Evolutionary conservation across 2,329 filamentous ascomycete species (phyloP), one percentile per base, ranked within the genome.

Genomic region (Pyrenophora seminiperda): DNA sequence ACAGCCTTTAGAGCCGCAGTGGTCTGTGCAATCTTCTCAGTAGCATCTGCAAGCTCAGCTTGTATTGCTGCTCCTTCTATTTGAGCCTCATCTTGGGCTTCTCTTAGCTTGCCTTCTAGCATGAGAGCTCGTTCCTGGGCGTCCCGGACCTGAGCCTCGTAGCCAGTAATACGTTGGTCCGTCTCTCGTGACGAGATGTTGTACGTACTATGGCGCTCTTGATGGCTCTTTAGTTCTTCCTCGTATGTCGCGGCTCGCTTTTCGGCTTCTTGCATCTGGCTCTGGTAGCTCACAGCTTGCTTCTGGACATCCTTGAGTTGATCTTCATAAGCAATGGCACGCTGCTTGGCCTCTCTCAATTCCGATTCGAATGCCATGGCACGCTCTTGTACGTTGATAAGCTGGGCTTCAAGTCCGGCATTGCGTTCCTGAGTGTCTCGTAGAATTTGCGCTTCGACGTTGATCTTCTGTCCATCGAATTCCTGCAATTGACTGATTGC

Each of bases 301-400:
- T 66, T 65, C 39, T 70, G 68, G 11, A 74, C 56, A 13, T 70
- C 67, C 24, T 62, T 63, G 31, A 72, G 65, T 31, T 73, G 61
- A 3, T 56, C 61, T 34, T 74, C 67, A 15, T 73, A 68, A 2
- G 63, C 63, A 37, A 62, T 54, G 7, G 69, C 54, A 19, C 66
- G 67, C 4, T 66, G 59, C 31, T 62, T 58, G n/a, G 58, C 50
- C 5, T 58, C 59, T 22, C 61, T 63, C 6, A 72, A 57, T 15
- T 72, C 59, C 2, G 43, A 42, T 18, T 73, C 65, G n/a, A 72
- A 68, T 2, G 56, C 52, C 29, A 64, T 55, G 18, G 67, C 48
- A n/a, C 65, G 64, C 32, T 74, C 68, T 38, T 69, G 68, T 45
- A 73, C 58, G 11, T 71, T 67, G 33, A 63, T 59, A 11, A 72